Evolutionary conservation across 2,329 filamentous ascomycete species (phyloP).

Genomic region (Lecanicillium sp.): DNA sequence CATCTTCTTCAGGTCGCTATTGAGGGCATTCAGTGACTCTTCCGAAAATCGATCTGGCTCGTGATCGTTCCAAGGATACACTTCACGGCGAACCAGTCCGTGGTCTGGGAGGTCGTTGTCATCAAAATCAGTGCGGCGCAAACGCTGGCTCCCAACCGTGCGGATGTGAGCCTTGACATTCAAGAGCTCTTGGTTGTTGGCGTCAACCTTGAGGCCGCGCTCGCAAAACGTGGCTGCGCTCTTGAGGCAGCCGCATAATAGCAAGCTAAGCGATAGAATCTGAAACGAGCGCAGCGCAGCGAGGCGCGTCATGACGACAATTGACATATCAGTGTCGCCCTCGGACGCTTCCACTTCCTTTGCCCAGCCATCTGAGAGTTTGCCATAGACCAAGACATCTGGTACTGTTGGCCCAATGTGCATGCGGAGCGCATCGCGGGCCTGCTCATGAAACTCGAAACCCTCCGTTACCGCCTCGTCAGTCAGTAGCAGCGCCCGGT

Average conservation of each 20-base stretch:
- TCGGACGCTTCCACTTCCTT: slow-evolving; percentile 23
- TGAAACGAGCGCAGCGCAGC: slow-evolving; percentile 53
- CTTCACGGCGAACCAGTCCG: slow-evolving; percentile 60
- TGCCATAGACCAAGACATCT: slow-evolving; percentile 38
- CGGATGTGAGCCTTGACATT: slow-evolving; percentile 47
- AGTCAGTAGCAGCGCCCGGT: slow-evolving; percentile 77
- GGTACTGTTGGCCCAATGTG: slow-evolving; percentile 27
- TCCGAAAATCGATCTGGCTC: slow-evolving; percentile 64
- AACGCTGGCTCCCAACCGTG: slow-evolving; percentile 40
- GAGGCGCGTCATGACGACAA: slow-evolving; percentile 35
- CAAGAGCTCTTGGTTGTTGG: slow-evolving; percentile 47
- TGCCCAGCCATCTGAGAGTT: slow-evolving; percentile 27
- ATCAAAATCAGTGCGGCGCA: slow-evolving; percentile 38
- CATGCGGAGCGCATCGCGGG: slow-evolving; percentile 41
- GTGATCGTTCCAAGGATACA: slow-evolving; percentile 63
- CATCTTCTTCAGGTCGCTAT: slow-evolving; percentile 57
- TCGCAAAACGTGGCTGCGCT: slow-evolving; percentile 60
- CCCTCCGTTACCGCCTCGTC: slow-evolving; percentile 73
- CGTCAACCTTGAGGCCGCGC: slow-evolving; percentile 49
- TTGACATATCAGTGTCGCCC: slow-evolving; percentile 23
- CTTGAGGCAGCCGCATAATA: slow-evolving; percentile 60
- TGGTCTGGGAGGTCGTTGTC: slow-evolving; percentile 56
- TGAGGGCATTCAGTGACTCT: slow-evolving; percentile 64
- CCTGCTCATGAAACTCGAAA: slow-evolving; percentile 74
- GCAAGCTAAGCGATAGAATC: slow-evolving; percentile 48